phyloP scores from a whole-genome alignment of 768 basidiomycete genomes.

The Hemileccinum rubropunctum region DNA sequence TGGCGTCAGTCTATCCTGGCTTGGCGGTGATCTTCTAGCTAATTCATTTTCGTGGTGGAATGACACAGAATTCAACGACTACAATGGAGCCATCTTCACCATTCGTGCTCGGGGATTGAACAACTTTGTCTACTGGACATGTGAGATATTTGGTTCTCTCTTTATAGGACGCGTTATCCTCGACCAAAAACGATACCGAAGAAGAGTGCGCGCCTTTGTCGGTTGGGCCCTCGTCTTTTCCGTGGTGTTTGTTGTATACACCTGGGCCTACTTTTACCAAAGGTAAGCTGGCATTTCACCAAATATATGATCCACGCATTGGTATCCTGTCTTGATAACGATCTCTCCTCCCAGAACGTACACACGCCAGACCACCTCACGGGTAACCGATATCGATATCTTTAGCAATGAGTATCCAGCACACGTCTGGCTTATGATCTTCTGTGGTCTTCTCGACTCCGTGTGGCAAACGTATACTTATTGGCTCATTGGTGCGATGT shows the following conservation, averaged over 20 bases:
- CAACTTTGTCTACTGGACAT: conserved; percentile 75
- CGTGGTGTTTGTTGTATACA: conserved; percentile 68
- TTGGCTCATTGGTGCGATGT: conserved; percentile 87
- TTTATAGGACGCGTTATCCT: conserved; percentile 64
- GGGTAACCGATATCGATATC: conserved; percentile 55
- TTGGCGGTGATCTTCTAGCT: background rate
- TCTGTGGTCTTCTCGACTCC: conserved; percentile 75
- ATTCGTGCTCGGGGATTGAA: conserved; percentile 79
- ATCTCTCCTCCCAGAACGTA: conserved; percentile 36
- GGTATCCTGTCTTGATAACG: background rate
- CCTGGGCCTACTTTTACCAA: conserved; percentile 80
- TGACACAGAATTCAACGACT: conserved; percentile 72
- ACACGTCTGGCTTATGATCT: conserved; percentile 64
- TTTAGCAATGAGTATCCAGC: conserved; percentile 52
- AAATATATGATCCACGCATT: no score
- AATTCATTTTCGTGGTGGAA: background rate
- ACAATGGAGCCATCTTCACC: conserved; percentile 73
- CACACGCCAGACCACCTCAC: conserved; percentile 49
- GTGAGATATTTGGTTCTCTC: conserved; percentile 75
- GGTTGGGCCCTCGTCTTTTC: conserved; percentile 65
- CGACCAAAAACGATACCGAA: conserved; percentile 52
- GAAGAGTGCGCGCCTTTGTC: conserved; percentile 66
- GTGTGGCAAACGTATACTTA: conserved; percentile 86
- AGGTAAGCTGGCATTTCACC: conserved; percentile 38
- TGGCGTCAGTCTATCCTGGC: conserved; percentile 53